These are phyloP conservation scores for Thielaviopsis musarum DNA, from an alignment of 2,329 filamentous ascomycete genomes.

Conservation along the genomic window DNA sequence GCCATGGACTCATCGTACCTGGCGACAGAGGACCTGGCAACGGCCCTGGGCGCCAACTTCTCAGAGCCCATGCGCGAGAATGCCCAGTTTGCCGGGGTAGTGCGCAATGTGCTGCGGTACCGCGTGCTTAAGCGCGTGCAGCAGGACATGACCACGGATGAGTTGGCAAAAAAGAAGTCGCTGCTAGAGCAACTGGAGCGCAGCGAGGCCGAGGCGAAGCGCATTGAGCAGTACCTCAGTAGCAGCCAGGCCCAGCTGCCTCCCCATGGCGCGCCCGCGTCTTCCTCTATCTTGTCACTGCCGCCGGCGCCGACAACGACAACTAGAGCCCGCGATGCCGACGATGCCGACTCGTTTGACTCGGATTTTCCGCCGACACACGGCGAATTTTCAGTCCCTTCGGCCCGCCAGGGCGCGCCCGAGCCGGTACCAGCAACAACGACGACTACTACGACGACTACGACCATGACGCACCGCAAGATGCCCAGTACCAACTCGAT, in stretches of 20 bases:
- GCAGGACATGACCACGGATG: slow-evolving; percentile 91
- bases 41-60: slow-evolving; percentile 78
- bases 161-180: slow-evolving; percentile 70
- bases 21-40: slow-evolving; percentile 79
- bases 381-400: slow-evolving; percentile 54
- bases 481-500: slow-evolving; percentile 77
- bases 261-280: slow-evolving; percentile 19
- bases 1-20: slow-evolving; percentile 94
- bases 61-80: slow-evolving; percentile 97
- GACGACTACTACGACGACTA: no score
- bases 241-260: slow-evolving; percentile 36
- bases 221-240: slow-evolving; percentile 84
- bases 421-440: slow-evolving; percentile 12
- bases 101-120: slow-evolving; percentile 75
- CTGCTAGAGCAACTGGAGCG: slow-evolving; percentile 79
- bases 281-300: slow-evolving; percentile 15
- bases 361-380: slow-evolving; percentile 90
- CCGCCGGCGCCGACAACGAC: slow-evolving; percentile 28
- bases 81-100: slow-evolving; percentile 90
- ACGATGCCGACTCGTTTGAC: slow-evolving; percentile 81
- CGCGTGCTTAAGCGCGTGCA: slow-evolving; percentile 87
- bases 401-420: slow-evolving; percentile 55
- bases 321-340: slow-evolving; percentile 32
- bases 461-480: slow-evolving; percentile 46
- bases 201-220: slow-evolving; percentile 80